Base-by-base conservation (phyloP, 345 rosid genomes). In the Euphorbia pulcherrima region DNA sequence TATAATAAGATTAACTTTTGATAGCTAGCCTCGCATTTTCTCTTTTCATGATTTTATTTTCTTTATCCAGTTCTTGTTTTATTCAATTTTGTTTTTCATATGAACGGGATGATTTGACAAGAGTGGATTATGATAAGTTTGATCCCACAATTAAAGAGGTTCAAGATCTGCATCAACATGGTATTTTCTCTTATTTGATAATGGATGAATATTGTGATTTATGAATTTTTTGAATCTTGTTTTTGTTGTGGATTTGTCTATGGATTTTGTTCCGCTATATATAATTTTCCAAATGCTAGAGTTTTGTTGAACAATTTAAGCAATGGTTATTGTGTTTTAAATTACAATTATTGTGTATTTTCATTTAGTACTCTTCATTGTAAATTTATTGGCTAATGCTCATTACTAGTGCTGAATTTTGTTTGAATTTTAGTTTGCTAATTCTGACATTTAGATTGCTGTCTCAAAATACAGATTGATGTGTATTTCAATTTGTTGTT, bases 81-180 rank as follows among this genome's bases (percentile, higher is more conserved):
- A 26, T 8, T 39, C 10, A 29, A 0, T 46, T 4, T 9, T 16
- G 21, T 65, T 61, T 40, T 68, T 54, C 82, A 93, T 97, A 86
- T 78, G 78, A 77, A 40, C 85, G 91, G 68, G 94, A 94, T 67
- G 88, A 91, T 70, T 73, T 91, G 37, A 68, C 85, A 55, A 83
- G 64, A 17, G 75, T 72, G 9, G 92, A 82, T 71, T 94, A 95
- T 0, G 77, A 82, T n/a, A 82, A 78, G 80, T 91, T 94, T 68
- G 60, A 64, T 20, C 52, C 80, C 24, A 83, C 91, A 24, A 62
- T 94, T 14, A 74, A 60, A 50, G 86, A 86, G 80, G 89, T 94
- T 24, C 90, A 89, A 54, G 80, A 74, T 39, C 72, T 94, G 78
- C 95, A 94, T 59, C 72, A 77, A 57, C 70, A 41, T 6, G 98